Base-by-base conservation (phyloP, 208 protist genomes). In the Histomonas meleagridis region DNA sequence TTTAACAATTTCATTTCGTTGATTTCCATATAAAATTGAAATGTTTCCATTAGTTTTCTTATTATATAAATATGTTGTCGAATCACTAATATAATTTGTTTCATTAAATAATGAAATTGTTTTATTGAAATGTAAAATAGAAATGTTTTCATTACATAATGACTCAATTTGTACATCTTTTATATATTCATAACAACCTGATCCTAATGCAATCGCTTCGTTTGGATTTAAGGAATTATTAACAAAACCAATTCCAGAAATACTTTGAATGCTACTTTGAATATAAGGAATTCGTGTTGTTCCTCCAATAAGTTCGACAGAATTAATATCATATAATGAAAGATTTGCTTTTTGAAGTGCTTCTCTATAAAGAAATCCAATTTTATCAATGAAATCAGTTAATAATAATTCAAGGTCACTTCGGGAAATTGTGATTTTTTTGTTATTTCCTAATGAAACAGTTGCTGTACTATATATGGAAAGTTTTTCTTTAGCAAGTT, bases 231-330 rank as follows among this genome's bases (percentile, higher is more conserved):
- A 7, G 18, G 76, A 55, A 55, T 43, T 40, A 9, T 43, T 51
- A 38, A 86, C 14, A 18, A 55, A 18, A 1, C 35, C 76, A 4
- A 86, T 48, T 7, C 28, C 10, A 21, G n/a, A 55, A 49, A 86
- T 48, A 26, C 55, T 43, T 7, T 26, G 18, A 12, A 86, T 32
- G 32, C 23, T 18, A 55, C 55, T n/a, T n/a, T 86, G 76, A 38
- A 86, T 1, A 28, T 51, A 35, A 14, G 43, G 40, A 32, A 46
- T 16, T 38, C 76, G 40, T 18, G 76, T 51, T 12, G 10, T 38
- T 43, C 76, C 76, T 57, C 76, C 76, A 28, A 86, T 86, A 38
- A 46, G 14, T 86, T 86, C 76, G 18, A 86, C 35, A 38, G 76
- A 51, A 38, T 86, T 46, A 0, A 86, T 4, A 38, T 86, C 3